Percentiles rank a stretch among this genome's conserved stretches.
phyloP scores from a whole-genome alignment of 352 stramenopile genomes.

The Phytophthora boehmeriae region DNA sequence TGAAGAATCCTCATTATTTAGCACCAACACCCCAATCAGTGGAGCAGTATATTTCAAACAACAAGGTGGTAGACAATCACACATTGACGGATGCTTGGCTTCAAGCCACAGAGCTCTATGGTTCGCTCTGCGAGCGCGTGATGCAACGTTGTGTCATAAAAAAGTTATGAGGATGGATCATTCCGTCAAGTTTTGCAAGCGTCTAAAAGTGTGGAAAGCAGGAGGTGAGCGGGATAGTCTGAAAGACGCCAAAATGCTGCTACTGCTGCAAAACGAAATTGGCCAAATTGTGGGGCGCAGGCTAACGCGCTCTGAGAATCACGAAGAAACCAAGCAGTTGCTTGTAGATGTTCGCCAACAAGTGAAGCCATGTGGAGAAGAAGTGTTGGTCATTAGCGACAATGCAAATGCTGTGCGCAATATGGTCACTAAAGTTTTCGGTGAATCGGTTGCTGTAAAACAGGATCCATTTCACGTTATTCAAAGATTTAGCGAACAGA shows the following conservation, averaged over 20 bases:
- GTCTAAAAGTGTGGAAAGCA: background rate
- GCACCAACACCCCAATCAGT: background rate
- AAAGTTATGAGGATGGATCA: conserved; percentile 11
- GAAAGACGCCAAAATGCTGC: conserved; percentile 7
- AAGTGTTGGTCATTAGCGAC: background rate
- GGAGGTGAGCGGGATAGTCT: conserved; percentile 1
- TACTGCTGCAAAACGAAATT: conserved; percentile 9
- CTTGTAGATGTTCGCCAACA: background rate
- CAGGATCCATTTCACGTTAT: background rate
- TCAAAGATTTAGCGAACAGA: too few relatives aligned
- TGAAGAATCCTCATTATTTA: background rate
- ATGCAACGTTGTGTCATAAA: conserved; percentile 5
- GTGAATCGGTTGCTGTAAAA: background rate
- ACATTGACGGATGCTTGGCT: background rate
- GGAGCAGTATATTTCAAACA: background rate
- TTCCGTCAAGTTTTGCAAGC: conserved; percentile 15
- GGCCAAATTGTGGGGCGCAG: background rate
- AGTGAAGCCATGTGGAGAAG: background rate
- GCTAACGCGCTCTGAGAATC: background rate
- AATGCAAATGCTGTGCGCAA: background rate
- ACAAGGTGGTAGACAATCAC: background rate
- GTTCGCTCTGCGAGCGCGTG: conserved; percentile 1
- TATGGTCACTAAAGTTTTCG: background rate
- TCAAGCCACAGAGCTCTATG: background rate
- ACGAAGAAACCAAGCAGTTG: background rate